Percentiles rank a stretch among this genome's conserved stretches.
These are phyloP conservation scores for Jimgerdemannia flammicorona DNA, from an alignment of 192 early-diverging fungal species.

Conservation along the genomic window DNA sequence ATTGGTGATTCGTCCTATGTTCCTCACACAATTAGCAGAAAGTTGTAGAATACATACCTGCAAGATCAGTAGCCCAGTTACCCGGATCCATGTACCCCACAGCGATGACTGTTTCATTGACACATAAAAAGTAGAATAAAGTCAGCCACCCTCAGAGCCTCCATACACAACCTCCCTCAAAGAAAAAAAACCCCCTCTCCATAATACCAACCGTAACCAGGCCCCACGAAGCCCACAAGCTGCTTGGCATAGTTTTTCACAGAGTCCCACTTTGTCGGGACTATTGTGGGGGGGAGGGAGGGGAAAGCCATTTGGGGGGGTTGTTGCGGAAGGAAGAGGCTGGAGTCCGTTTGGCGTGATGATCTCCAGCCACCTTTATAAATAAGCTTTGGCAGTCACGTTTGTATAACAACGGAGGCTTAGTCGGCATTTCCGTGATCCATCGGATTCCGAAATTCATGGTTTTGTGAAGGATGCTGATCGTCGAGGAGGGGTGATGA, in stretches of 20 bases:
- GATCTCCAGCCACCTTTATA: no score
- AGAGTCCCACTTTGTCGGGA: neutral
- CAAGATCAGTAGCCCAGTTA: slow-evolving; percentile 82
- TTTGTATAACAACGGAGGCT: no score
- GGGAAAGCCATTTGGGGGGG: neutral
- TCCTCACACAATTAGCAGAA: neutral
- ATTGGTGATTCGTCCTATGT: neutral
- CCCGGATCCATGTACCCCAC: slow-evolving; percentile 80
- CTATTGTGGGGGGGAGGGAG: neutral
- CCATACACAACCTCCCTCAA: no score
- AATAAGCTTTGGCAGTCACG: no score
- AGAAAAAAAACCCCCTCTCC: neutral
- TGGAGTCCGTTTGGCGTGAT: no score
- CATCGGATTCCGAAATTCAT: no score
- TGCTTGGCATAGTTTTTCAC: neutral
- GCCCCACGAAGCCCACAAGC: neutral
- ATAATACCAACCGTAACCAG: neutral
- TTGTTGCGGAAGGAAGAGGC: neutral
- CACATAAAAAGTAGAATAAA: neutral
- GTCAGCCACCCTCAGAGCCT: neutral
- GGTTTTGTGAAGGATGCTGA: no score
- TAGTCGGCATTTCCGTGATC: no score
- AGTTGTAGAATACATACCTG: slow-evolving; percentile 20
- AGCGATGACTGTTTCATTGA: slow-evolving; percentile 35
- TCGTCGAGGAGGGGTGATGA: no score